Evolutionary conservation across 2,329 filamentous ascomycete species (phyloP).

Genomic region (Fusarium liriodendri): DNA sequence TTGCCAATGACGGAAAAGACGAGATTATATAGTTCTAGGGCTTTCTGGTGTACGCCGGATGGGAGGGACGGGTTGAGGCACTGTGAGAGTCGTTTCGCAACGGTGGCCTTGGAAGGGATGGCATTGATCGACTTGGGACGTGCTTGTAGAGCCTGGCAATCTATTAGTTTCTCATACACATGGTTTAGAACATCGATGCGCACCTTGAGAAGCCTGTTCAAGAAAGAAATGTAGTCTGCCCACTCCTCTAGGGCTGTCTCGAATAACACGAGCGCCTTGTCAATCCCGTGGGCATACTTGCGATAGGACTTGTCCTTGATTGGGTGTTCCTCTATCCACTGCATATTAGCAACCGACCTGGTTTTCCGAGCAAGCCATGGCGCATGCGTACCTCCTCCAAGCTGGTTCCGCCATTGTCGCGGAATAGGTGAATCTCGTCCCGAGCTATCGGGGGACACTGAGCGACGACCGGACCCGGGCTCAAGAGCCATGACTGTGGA

Average conservation of each 20-base stretch:
- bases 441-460: constrained; percentile 83
- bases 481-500: constrained; percentile 71
- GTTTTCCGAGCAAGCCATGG: neutral
- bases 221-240: constrained; percentile 98
- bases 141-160: constrained; percentile 81
- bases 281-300: constrained; percentile 89
- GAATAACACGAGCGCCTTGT: constrained; percentile 88
- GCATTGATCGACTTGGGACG: constrained; percentile 77
- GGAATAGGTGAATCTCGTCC: constrained; percentile 81
- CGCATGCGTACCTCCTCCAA: constrained; percentile 75
- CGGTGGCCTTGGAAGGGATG: constrained; percentile 83
- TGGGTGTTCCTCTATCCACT: constrained; percentile 61
- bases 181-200: constrained; percentile 11
- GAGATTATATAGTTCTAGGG: constrained; percentile 91
- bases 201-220: constrained; percentile 91
- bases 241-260: constrained; percentile 96
- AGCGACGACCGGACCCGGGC: constrained; percentile 65
- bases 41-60: constrained; percentile 97
- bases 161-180: constrained; percentile 2
- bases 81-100: constrained; percentile 93
- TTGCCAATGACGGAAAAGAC: constrained; percentile 88
- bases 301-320: constrained; percentile 78
- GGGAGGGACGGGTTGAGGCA: constrained; percentile 93
- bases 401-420: constrained; percentile 81
- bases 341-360: constrained; percentile 15